Base-by-base conservation (phyloP, 169 alveolate species). In the Plasmodium ovale region DNA sequence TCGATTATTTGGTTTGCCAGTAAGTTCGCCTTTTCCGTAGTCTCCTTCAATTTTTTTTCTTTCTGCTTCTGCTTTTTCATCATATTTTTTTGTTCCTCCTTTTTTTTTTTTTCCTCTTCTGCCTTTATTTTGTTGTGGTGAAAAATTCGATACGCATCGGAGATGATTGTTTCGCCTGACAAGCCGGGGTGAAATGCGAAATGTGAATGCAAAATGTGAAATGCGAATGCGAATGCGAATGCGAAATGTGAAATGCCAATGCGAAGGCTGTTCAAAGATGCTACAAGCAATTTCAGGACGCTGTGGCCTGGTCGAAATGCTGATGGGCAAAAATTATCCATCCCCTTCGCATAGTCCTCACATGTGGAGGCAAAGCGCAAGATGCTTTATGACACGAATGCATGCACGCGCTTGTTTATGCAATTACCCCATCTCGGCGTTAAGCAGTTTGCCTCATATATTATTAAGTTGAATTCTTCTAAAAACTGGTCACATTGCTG, bases 401-500 rank as follows among this genome's bases (percentile, higher is more conserved):
- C 21, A 9, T 54, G 2, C 6, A 62, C 2, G 10, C n/a, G 33
- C 37, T 65, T 65, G 16, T 33, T 65, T 16, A 35, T 37, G 4
- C 23, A 1, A 59, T 56, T 73, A 79, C 89, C 89, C 89, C 89
- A 79, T 62, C 58, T 79, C 6, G 33, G 37, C 21, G 82, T 10
- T 79, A 79, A 64, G 23, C 89, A 67, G 21, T 79, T 79, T 7
- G 89, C 89, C 56, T 79, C 89, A n/a, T 64, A 14, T 27, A 79
- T 64, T 27, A 79, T 79, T 27, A 47, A 2, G 23, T 79, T 79
- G 42, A 79, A 65, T 64, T 79, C 89, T 79, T 79, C 72, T 23
- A 79, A 53, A 79, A 79, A 62, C 1, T 79, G 64, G 21, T 79
- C 82, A 35, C 89, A 79, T 62, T 79, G 89, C 89, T 79, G 25